Evolutionary conservation across 2,329 filamentous ascomycete genomes (phyloP).

Genomic region (Epichloe glyceriae): DNA sequence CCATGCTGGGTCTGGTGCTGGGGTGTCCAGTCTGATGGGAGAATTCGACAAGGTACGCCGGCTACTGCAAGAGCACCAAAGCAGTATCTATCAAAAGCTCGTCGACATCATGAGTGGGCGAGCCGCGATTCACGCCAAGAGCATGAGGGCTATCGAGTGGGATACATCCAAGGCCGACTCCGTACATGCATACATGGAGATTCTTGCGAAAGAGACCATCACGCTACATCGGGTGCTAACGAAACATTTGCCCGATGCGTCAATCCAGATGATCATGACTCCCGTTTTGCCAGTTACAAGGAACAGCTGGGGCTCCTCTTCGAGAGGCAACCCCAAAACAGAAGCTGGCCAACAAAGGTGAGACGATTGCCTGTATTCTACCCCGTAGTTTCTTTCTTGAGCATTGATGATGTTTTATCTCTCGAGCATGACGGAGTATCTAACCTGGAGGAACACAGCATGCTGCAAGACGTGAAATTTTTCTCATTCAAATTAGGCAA

Average conservation of each 20-base stretch:
- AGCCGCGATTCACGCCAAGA: slow-evolving; percentile 58
- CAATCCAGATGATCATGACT: slow-evolving; percentile 71
- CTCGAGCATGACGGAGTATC: background rate
- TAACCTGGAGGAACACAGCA: slow-evolving; percentile 31
- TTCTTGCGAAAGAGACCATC: slow-evolving; percentile 70
- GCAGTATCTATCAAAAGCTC: slow-evolving; percentile 81
- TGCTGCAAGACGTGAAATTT: slow-evolving; percentile 63
- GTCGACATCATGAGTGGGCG: slow-evolving; percentile 84
- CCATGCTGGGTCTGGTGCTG: slow-evolving; percentile 44
- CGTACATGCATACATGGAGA: slow-evolving; percentile 71
- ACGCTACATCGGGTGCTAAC: slow-evolving; percentile 73
- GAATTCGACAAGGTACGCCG: slow-evolving; percentile 85
- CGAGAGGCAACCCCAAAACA: slow-evolving; percentile 51
- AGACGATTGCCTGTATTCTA: slow-evolving; percentile 14
- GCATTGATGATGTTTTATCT: background rate
- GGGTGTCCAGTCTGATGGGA: slow-evolving; percentile 49
- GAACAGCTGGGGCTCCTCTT: slow-evolving; percentile 63
- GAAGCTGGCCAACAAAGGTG: slow-evolving; percentile 60
- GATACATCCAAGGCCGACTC: slow-evolving; percentile 32
- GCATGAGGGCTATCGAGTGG: slow-evolving; percentile 66
- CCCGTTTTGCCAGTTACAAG: slow-evolving; percentile 70
- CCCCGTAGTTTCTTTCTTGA: background rate
- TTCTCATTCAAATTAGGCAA: slow-evolving; percentile 60
- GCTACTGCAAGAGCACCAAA: slow-evolving; percentile 77
- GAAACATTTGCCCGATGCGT: slow-evolving; percentile 66